phyloP scores from a whole-genome alignment of 2,329 filamentous ascomycete species.

The Exutisphaerella laricina region DNA sequence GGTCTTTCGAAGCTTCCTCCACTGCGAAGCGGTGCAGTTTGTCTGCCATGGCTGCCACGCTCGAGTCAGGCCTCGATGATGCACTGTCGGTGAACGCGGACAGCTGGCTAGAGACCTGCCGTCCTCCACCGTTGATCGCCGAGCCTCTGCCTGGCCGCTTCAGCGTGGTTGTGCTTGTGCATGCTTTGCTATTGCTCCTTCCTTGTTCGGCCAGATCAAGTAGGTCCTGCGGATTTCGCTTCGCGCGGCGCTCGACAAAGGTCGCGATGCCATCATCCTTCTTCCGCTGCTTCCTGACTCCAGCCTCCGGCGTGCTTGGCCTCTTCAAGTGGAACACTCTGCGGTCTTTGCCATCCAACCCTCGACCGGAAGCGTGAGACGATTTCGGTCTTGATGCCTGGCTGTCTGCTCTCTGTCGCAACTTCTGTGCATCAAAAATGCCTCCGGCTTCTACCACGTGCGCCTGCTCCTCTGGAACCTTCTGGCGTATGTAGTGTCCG shows the following conservation, averaged over 20 bases:
- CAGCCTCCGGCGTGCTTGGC: constrained; percentile 13
- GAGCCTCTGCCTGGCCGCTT: constrained; percentile 25
- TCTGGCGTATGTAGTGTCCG: constrained; percentile 20
- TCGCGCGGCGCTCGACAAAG: constrained; percentile 23
- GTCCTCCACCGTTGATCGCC: constrained; percentile 10
- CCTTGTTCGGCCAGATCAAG: constrained; percentile 7
- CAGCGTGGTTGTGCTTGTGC: constrained; percentile 4
- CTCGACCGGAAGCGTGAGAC: constrained; percentile 12
- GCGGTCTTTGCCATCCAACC: constrained; percentile 17
- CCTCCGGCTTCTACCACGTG: constrained; percentile 9
- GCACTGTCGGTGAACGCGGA: not conserved
- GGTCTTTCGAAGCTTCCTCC: constrained; percentile 21
- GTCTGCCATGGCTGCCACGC: constrained; percentile 22
- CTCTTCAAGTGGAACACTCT: constrained; percentile 22
- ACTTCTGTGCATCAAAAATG: constrained; percentile 8
- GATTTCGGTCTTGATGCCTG: constrained; percentile 4
- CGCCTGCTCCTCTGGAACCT: too few species aligned
- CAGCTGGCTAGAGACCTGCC: constrained; percentile 1
- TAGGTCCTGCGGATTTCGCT: constrained; percentile 14
- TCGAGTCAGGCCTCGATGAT: not conserved
- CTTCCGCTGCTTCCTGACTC: constrained; percentile 15
- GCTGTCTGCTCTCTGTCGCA: constrained; percentile 5
- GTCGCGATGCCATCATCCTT: constrained; percentile 25
- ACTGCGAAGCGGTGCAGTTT: constrained; percentile 27
- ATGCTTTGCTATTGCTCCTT: constrained; percentile 4